These are phyloP conservation scores for Herpetomonas tarakana DNA, from an alignment of 208 protist genomes.

Conservation along the genomic window DNA sequence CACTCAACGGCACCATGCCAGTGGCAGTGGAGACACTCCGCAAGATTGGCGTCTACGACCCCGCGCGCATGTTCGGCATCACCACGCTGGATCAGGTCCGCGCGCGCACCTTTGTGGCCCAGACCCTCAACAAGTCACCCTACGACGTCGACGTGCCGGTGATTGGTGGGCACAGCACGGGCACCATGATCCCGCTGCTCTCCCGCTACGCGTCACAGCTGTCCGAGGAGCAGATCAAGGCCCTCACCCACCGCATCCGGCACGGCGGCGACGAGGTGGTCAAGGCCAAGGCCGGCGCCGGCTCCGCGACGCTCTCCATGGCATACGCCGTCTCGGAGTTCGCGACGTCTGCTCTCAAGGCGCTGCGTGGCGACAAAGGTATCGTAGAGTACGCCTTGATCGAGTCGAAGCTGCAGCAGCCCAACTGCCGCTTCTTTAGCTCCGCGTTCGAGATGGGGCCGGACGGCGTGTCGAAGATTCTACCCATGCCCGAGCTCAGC, in stretches of 20 bases:
- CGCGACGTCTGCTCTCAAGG: slow-evolving; percentile 56
- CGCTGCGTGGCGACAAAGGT: slow-evolving; percentile 65
- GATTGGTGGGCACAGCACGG: slow-evolving; percentile 93
- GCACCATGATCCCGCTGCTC: slow-evolving; percentile 93
- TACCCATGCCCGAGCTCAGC: slow-evolving; percentile 59
- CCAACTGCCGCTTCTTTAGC: slow-evolving; percentile 70
- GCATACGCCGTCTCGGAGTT: slow-evolving; percentile 68
- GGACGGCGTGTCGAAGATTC: slow-evolving; percentile 59
- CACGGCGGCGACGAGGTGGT: slow-evolving; percentile 87
- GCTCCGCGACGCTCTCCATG: slow-evolving; percentile 76
- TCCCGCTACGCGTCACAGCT: slow-evolving; percentile 56
- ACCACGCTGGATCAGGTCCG: slow-evolving; percentile 90
- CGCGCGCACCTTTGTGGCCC: slow-evolving; percentile 75
- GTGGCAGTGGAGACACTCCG: slow-evolving; percentile 92
- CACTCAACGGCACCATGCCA: slow-evolving; percentile 95
- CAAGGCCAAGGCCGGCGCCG: slow-evolving; percentile 81
- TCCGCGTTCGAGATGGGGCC: slow-evolving; percentile 77
- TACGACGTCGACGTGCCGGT: slow-evolving; percentile 82
- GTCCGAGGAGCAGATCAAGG: slow-evolving; percentile 60
- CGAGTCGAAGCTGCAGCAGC: slow-evolving; percentile 43
- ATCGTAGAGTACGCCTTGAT: slow-evolving; percentile 76
- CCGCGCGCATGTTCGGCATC: slow-evolving; percentile 85
- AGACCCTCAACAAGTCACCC: slow-evolving; percentile 44
- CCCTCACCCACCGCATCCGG: slow-evolving; percentile 82
- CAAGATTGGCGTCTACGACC: slow-evolving; percentile 83